Evolutionary conservation across 768 basidiomycete genomes (phyloP).

Genomic region (Russula sp.): DNA sequence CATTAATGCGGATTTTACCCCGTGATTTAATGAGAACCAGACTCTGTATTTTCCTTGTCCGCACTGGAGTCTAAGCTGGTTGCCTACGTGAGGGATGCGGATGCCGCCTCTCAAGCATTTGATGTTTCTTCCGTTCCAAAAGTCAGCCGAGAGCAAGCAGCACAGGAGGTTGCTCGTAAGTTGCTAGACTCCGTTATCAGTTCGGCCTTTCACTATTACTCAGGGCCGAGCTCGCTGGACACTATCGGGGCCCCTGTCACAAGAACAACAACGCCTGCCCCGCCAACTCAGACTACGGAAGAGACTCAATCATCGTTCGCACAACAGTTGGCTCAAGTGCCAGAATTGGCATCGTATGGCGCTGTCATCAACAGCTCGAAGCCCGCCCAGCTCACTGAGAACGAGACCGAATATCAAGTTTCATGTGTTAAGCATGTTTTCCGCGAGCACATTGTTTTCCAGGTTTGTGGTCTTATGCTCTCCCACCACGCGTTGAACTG

Average conservation of each 20-base stretch:
- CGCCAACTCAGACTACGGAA: slow-evolving; percentile 73
- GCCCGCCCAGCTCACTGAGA: slow-evolving; percentile 83
- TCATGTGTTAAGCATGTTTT: slow-evolving; percentile 96
- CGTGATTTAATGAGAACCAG: slow-evolving; percentile 35
- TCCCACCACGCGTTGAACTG: slow-evolving; percentile 5
- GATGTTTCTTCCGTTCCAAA: slow-evolving; percentile 84
- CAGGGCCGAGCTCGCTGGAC: slow-evolving; percentile 82
- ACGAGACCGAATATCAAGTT: slow-evolving; percentile 97
- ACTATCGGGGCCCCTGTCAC: slow-evolving; percentile 68
- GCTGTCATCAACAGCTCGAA: slow-evolving; percentile 74
- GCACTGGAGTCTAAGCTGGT: slow-evolving; percentile 87
- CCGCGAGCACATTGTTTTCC: slow-evolving; percentile 93
- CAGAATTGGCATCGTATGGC: slow-evolving; percentile 82
- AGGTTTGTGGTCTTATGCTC: slow-evolving; percentile 43
- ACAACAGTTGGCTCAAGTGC: slow-evolving; percentile 77
- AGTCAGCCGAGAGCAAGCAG: slow-evolving; percentile 88
- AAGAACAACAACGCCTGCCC: slow-evolving; percentile 48
- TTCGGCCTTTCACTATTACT: not conserved
- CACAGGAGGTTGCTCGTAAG: slow-evolving; percentile 82
- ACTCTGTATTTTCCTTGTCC: slow-evolving; percentile 88
- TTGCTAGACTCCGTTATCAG: slow-evolving; percentile 4
- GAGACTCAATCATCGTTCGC: slow-evolving; percentile 86
- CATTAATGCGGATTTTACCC: not conserved
- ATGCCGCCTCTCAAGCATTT: slow-evolving; percentile 65
- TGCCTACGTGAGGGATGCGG: slow-evolving; percentile 84